Evolutionary conservation across 2,329 filamentous ascomycete genomes (phyloP), one percentile per base, ranked within the genome.

Genomic region (Dothistroma pini): DNA sequence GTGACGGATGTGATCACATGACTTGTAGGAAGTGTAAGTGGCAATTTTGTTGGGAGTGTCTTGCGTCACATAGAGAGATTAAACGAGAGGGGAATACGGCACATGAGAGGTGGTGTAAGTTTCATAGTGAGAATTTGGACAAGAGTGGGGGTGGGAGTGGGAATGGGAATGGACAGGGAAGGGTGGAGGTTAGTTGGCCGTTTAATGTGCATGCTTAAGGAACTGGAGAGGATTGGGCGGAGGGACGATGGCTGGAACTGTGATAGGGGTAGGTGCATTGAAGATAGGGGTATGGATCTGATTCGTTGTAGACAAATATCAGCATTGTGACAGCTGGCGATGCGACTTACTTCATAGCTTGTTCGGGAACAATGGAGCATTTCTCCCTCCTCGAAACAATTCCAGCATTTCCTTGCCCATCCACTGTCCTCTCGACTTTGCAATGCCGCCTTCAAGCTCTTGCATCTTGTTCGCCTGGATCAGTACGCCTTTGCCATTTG

Each of bases 391-490:
- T 44, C 78, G 68, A 60, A 82, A 82, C 67, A 80, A 64, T 11
- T 76, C 75, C 71, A 82, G 68, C 79, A 81, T 81, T 68, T 82
- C 80, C 63, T 75, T 77, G 0, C 79, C 75, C 79, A 82, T 81
- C 80, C 80, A 82, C 52, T 68, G 65, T 62, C 74, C 74, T 60
- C 80, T 75, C 21, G 70, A 73, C 69, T 74, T 80, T 29, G 79
- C 80, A 56, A 82, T 69, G 0, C 79, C 79, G 22, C 71, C 69
- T 63, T 82, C 80, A 22, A 81, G 58, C 70, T 82, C 80, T 51
- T 71, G 69, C 29, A 67, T 59, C 19, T 56, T 53, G 56, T 69
- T 68, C 38, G 70, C 77, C 63, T 82, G 80, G 4, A 82, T 72
- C 41, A 82, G 70, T 38, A 81, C 70, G 0, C 80, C 80, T 47